Base-by-base conservation (phyloP, 2,329 filamentous ascomycete genomes). In the Colletotrichum melonis region DNA sequence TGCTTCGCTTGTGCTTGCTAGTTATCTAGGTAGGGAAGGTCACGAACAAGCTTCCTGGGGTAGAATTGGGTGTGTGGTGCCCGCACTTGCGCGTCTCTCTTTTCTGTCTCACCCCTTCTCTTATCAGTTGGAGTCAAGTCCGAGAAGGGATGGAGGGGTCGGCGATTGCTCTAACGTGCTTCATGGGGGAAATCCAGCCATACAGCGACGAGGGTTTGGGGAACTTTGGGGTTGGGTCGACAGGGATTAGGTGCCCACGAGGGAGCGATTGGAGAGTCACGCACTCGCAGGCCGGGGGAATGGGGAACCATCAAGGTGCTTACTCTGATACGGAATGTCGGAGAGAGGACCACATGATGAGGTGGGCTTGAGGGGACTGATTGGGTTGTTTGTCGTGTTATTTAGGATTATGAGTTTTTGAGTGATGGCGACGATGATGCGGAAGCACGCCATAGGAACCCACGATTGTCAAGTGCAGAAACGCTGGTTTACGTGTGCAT, bases 81-180 rank as follows among this genome's bases (percentile, higher is more conserved):
- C 60, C 22, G 32, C 63, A 28, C 52, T 54, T 42, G 60, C 28
- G 42, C 52, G 28, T 63, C 19, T 55, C 38, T 22, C 19, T 1
- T 49, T 14, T 42, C 38, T 42, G 38, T 42, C 38, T 42, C 38
- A 42, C 38, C 6, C 16, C 11, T 22, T 54, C 42, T 22, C 69
- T 69, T 72, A 72, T 72, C 69, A 72, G 69, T 72, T 59, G 69
- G 69, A 69, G 63, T 64, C 28, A 24, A 56, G 49, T 55, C 32
- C 28, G 60, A 52, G 52, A 35, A 35, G 24, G 49, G 46, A 22
- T n/a, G 42, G 42, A 49, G 42, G 42, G 42, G 42, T 22, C 42
- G 19, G 19, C 8, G 42, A 8, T 9, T 49, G 66, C 38, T 42
- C 6, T 42, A 42, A 42, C 16, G 16, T 42, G 38, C 38, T 42